Evolutionary conservation across 2,329 filamentous ascomycete genomes (phyloP).

Genomic region (Aspergillus fumigatus): DNA sequence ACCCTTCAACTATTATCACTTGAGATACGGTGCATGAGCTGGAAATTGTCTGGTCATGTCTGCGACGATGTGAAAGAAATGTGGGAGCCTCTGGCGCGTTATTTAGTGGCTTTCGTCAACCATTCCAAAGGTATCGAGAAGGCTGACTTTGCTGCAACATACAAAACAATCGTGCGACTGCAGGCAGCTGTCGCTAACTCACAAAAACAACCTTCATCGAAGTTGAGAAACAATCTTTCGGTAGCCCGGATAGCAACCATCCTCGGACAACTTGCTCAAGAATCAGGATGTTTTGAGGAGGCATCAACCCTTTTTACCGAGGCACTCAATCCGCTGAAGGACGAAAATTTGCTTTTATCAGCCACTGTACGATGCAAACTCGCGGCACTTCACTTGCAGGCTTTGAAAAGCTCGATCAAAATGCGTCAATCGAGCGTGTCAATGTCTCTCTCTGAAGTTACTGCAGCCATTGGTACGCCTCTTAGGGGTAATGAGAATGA

Average conservation of each 20-base stretch:
- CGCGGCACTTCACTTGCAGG: conserved; percentile 34
- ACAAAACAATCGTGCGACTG: conserved; percentile 33
- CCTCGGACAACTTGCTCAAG: conserved; percentile 38
- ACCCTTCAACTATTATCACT: conserved; percentile 40
- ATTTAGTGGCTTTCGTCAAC: conserved; percentile 33
- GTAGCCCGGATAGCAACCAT: conserved; percentile 31
- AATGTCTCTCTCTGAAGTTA: conserved; percentile 30
- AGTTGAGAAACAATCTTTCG: conserved; percentile 19
- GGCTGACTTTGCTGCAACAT: conserved; percentile 33
- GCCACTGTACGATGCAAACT: conserved; percentile 38
- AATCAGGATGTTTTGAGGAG: conserved; percentile 36
- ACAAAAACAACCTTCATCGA: conserved; percentile 21
- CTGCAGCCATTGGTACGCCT: conserved; percentile 30
- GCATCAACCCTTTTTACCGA: conserved; percentile 34
- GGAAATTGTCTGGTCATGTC: conserved; percentile 40
- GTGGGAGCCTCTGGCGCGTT: conserved; percentile 40
- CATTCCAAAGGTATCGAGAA: conserved; percentile 32
- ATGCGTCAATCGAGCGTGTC: conserved; percentile 15
- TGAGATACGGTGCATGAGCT: conserved; percentile 39
- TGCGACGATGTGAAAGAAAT: conserved; percentile 40
- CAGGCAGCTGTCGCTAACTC: conserved; percentile 26
- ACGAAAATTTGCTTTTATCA: conserved; percentile 29
- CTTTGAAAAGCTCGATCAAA: conserved; percentile 20
- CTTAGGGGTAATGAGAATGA: conserved; percentile 38
- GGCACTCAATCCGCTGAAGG: conserved; percentile 26